Evolutionary conservation across 371 early-diverging fungal genomes (phyloP).

Genomic region (Circinella umbellata): DNA sequence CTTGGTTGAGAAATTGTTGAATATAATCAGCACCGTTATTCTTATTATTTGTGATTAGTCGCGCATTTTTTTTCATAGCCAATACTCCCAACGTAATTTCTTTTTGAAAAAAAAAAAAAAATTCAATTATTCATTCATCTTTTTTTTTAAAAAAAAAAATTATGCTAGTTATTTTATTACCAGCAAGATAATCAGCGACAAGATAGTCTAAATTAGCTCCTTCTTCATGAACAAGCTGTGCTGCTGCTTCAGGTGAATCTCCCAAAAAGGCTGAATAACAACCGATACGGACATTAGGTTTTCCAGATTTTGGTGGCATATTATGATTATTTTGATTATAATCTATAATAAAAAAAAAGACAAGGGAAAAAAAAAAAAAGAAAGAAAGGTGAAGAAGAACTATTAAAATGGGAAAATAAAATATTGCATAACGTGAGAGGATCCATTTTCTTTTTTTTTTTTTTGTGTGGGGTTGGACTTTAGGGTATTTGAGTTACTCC

Average conservation of each 20-base stretch:
- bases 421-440: constrained; percentile 5
- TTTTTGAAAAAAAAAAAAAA: not conserved
- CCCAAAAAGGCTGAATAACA: constrained; percentile 77
- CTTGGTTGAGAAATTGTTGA: constrained; percentile 60
- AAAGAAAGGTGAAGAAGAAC: not conserved
- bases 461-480: not conserved
- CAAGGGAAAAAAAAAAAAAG: not conserved
- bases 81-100: constrained; percentile 82
- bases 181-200: constrained; percentile 70
- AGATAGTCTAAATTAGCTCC: constrained; percentile 72
- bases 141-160: too few relatives aligned
- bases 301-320: constrained; percentile 1
- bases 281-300: constrained; percentile 62
- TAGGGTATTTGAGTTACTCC: too few relatives aligned
- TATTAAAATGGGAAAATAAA: not conserved
- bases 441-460: not conserved
- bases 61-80: constrained; percentile 38
- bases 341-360: not conserved
- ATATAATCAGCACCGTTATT: constrained; percentile 65
- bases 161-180: constrained; percentile 25
- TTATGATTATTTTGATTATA: not conserved
- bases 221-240: constrained; percentile 70
- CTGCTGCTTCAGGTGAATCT: constrained; percentile 69
- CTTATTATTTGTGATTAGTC: constrained; percentile 42
- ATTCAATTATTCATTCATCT: too few relatives aligned